Evolutionary conservation across 148 eudicot genomes (phyloP).

Genomic region (Rhododendron henanense): DNA sequence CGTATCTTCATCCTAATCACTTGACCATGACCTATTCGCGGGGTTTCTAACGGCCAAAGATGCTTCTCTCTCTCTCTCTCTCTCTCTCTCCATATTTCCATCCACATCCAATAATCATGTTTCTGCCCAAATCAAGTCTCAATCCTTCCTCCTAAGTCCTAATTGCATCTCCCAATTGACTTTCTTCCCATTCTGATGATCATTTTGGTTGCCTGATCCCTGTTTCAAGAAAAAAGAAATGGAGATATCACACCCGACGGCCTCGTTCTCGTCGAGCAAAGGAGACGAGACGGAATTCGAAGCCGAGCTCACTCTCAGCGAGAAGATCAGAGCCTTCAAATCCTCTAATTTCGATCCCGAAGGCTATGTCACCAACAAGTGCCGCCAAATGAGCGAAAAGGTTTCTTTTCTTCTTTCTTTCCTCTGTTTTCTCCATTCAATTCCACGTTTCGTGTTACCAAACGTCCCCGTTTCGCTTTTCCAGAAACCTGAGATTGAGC

Average conservation of each 20-base stretch:
- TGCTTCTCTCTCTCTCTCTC: not conserved
- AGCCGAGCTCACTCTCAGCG: constrained; percentile 57
- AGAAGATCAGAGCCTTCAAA: constrained; percentile 73
- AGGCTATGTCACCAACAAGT: constrained; percentile 53
- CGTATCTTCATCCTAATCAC: too few species aligned
- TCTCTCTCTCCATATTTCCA: not conserved
- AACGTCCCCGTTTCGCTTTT: not conserved
- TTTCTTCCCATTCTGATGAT: not conserved
- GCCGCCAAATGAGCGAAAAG: constrained; percentile 71
- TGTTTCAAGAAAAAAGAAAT: not conserved
- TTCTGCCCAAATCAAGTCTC: not conserved
- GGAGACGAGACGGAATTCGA: constrained; percentile 60
- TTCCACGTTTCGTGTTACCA: not conserved
- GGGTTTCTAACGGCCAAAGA: not conserved
- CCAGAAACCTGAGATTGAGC: not conserved
- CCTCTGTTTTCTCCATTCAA: not conserved
- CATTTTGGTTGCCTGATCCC: not conserved
- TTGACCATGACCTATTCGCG: not conserved
- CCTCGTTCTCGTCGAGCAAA: constrained; percentile 34
- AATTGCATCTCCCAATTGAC: not conserved
- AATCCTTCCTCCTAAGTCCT: not conserved
- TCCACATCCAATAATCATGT: not conserved
- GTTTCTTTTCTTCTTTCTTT: constrained; percentile 20
- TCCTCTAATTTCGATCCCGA: constrained; percentile 61
- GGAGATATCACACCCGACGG: constrained; percentile 21